These are phyloP conservation scores for Mycena haematopus DNA, from an alignment of 768 basidiomycete genomes.

Conservation along the genomic window DNA sequence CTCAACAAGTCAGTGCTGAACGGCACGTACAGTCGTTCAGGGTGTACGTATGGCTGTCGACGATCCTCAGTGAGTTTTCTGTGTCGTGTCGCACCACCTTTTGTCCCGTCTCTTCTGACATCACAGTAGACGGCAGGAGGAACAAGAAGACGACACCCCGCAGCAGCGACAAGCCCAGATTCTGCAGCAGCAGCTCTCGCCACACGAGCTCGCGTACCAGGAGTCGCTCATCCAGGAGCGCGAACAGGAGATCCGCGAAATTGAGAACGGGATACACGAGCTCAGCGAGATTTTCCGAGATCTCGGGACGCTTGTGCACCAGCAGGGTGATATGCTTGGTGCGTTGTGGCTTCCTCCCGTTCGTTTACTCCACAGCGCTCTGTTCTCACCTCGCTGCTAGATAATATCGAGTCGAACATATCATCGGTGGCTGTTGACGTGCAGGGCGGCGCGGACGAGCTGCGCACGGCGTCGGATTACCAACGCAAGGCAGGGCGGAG, in stretches of 20 bases:
- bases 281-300: constrained; percentile 96
- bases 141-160: constrained; percentile 50
- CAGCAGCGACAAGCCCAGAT: constrained; percentile 74
- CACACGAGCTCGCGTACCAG: constrained; percentile 93
- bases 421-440: neutral
- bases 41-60: constrained; percentile 86
- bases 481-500: constrained; percentile 93
- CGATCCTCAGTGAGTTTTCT: constrained; percentile 55
- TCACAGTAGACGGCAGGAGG: constrained; percentile 31
- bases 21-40: constrained; percentile 86
- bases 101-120: neutral
- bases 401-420: neutral
- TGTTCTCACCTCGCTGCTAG: neutral
- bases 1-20: constrained; percentile 90
- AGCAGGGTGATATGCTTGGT: constrained; percentile 97
- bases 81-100: neutral
- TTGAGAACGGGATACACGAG: constrained; percentile 96
- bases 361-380: too few species aligned
- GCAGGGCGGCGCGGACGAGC: constrained; percentile 78
- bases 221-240: constrained; percentile 95
- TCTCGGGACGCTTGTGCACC: constrained; percentile 90
- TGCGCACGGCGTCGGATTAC: constrained; percentile 89
- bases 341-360: constrained; percentile 35
- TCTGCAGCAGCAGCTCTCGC: constrained; percentile 77
- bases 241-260: constrained; percentile 93